Conservation (phyloP, 805 yeast species). For the Candida bentonensis region DNA sequence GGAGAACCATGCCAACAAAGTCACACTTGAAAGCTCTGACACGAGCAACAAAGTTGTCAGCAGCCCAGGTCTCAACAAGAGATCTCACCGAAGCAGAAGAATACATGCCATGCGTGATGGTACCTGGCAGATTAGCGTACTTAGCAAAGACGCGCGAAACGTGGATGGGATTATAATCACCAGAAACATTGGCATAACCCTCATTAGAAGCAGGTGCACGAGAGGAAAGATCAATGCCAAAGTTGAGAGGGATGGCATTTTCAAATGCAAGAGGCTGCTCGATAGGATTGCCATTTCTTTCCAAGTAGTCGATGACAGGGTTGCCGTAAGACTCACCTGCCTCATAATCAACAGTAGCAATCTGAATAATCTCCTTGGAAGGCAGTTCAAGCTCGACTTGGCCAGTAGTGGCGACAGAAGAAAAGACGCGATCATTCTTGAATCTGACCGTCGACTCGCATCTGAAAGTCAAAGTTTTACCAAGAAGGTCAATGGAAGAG, state of each 20-base stretch:
- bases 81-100: conserved; percentile 92
- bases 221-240: conserved; percentile 27
- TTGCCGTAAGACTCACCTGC: conserved; percentile 93
- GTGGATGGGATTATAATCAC: conserved; percentile 97
- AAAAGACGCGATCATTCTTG: conserved; percentile 61
- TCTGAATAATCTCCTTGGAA: conserved; percentile 72
- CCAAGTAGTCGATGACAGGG: conserved; percentile 89
- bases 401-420: conserved; percentile 75
- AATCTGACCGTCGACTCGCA: conserved; percentile 71
- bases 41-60: conserved; percentile 89
- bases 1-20: conserved; percentile 95
- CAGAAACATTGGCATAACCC: conserved; percentile 93
- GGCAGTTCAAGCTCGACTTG: conserved; percentile 78
- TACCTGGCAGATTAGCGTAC: conserved; percentile 90
- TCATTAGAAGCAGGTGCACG: conserved; percentile 94
- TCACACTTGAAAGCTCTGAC: conserved; percentile 86
- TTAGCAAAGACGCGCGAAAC: conserved; percentile 89
- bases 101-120: conserved; percentile 98
- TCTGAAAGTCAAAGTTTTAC: conserved; percentile 77
- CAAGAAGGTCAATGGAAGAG: conserved; percentile 40
- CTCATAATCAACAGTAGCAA: conserved; percentile 73
- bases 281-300: conserved; percentile 82
- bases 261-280: conserved; percentile 91
- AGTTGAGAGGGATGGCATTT: conserved; percentile 72
- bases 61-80: conserved; percentile 96